Conservation (phyloP, 2,329 filamentous ascomycete genomes). For the Huntiella savannae region DNA sequence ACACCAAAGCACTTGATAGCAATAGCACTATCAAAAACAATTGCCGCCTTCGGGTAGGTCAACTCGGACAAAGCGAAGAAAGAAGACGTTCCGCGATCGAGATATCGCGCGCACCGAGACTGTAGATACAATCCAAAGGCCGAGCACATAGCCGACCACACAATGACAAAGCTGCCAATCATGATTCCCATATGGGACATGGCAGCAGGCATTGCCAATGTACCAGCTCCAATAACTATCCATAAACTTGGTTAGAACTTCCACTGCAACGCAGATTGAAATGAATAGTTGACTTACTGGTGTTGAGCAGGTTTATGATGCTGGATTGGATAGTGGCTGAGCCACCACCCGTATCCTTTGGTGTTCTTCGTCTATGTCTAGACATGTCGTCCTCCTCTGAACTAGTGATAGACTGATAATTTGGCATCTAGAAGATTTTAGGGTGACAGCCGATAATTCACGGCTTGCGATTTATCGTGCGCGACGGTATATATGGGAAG, state of each 20-base stretch:
- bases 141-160: conserved; percentile 79
- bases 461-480: too few species aligned
- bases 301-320: conserved; percentile 89
- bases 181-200: conserved; percentile 90
- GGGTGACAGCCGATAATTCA: too few species aligned
- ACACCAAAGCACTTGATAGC: conserved; percentile 97
- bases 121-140: conserved; percentile 93
- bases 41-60: conserved; percentile 88
- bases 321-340: conserved; percentile 80
- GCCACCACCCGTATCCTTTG: conserved; percentile 55
- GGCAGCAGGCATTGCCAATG: conserved; percentile 85
- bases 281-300: conserved; percentile 39
- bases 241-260: neutral
- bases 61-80: conserved; percentile 96
- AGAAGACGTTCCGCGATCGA: conserved; percentile 72
- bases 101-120: conserved; percentile 75
- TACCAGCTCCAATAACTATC: conserved; percentile 70
- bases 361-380: conserved; percentile 39
- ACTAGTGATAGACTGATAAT: conserved; percentile 30
- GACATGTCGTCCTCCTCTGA: conserved; percentile 25
- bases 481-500: too few species aligned
- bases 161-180: conserved; percentile 62
- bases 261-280: neutral
- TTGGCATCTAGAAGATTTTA: conserved; percentile 26
- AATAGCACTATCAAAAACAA: conserved; percentile 89